Evolutionary conservation across 1,139 yeast species (phyloP), one percentile per base, ranked within the genome.

Genomic region (Sugiyamaella japonica): DNA sequence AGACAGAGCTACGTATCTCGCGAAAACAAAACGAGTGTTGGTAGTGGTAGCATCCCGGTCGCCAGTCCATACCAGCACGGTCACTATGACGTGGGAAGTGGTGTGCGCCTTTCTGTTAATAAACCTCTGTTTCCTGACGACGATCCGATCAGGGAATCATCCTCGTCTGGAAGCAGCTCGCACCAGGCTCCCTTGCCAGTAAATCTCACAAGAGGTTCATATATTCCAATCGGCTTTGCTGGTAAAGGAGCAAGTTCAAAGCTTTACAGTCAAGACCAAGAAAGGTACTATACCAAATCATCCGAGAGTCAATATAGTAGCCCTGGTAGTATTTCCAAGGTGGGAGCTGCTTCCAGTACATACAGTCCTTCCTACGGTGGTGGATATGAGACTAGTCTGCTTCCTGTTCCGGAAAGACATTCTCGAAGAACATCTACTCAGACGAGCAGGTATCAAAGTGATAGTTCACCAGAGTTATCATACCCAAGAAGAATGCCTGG

Each of bases 121-220:
- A 37, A 39, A 31, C 42, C 43, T 5, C 28, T 23, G 23, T 36
- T 38, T 38, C 12, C 38, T 25, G 50, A 36, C 6, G 38, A 39
- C 8, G 43, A 16, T 12, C 32, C 39, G 2, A 34, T 42, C 23
- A 20, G 37, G 16, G 53, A 50, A 29, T 40, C 53, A 29, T 50
- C 53, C 8, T 42, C 48, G 9, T 50, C 53, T 15, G 53, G 37
- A 3, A 50, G 53, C 36, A 47, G 50, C 28, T 47, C 50, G 23
- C 44, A 38, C 29, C 50, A 34, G 29, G 50, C 50, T 2, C 44
- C 50, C 1, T 13, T 37, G 7, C 29, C 31, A 9, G n/a, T 29
- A 9, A 29, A 29, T 23, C 48, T 29, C 15, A 50, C 36, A 8
- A 38, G 48, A 25, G 53, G 48, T 13, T 50, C 53, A 17, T 50